A percentile compares a stretch with the other conserved stretches of the same genome.
Conservation (phyloP, 78 protist species). For the Creolimax fragrantissima region DNA sequence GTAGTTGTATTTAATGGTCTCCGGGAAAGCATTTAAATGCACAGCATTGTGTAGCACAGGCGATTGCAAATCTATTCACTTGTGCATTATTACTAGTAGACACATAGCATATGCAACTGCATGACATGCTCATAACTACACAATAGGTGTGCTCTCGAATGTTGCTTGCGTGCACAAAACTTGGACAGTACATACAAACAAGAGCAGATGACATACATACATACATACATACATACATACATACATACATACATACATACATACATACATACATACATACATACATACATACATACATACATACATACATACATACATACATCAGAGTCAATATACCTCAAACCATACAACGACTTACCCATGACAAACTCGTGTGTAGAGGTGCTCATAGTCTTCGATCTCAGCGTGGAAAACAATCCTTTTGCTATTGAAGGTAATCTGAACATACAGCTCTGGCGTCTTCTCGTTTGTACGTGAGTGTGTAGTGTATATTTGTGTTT, state of each 20-base stretch:
- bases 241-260: not conserved
- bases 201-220: not conserved
- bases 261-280: not conserved
- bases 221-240: not conserved
- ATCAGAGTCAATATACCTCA: not conserved
- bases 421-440: not conserved
- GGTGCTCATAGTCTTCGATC: not conserved
- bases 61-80: not conserved
- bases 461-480: not conserved
- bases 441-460: not conserved
- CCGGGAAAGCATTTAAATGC: too few species aligned
- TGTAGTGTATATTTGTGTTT: not conserved
- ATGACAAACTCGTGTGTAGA: not conserved
- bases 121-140: not conserved
- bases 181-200: not conserved
- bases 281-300: constrained; percentile 10
- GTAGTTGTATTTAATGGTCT: too few species aligned
- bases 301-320: constrained; percentile 13
- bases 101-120: not conserved
- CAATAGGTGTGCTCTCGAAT: not conserved
- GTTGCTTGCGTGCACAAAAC: not conserved
- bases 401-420: not conserved
- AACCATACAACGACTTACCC: not conserved
- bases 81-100: not conserved
- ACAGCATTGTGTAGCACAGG: too few species aligned